These are phyloP conservation scores for Backusella tarrabulga DNA, from an alignment of 192 early-diverging fungal genomes.

Conservation along the genomic window DNA sequence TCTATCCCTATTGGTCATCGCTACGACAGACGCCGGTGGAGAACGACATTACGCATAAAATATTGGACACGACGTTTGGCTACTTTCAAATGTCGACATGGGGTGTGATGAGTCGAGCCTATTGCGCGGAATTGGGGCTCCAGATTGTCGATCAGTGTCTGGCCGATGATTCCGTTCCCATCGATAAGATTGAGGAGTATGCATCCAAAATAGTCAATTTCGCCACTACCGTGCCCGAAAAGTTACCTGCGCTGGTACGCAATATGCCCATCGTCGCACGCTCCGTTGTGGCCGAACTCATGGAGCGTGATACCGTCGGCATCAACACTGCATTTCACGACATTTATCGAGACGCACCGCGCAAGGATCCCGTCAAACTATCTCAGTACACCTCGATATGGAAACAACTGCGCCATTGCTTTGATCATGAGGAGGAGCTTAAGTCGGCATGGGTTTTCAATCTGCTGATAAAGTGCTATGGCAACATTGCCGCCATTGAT, in stretches of 20 bases:
- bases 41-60: slow-evolving; percentile 14
- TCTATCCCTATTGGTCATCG: slow-evolving; percentile 18
- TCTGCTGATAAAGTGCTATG: slow-evolving; percentile 13
- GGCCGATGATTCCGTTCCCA: neutral
- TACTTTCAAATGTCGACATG: slow-evolving; percentile 27
- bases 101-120: slow-evolving; percentile 13
- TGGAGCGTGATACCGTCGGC: neutral
- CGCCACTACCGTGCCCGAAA: neutral
- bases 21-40: slow-evolving; percentile 7
- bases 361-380: neutral
- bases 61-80: slow-evolving; percentile 25
- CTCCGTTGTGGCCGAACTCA: neutral
- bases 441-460: neutral
- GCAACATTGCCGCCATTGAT: slow-evolving; percentile 14
- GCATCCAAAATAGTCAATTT: slow-evolving; percentile 7
- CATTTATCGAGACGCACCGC: neutral
- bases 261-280: neutral
- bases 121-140: slow-evolving; percentile 18
- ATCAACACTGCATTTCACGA: neutral
- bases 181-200: slow-evolving; percentile 25
- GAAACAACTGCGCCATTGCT: neutral
- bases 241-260: neutral
- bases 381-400: neutral
- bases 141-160: slow-evolving; percentile 21
- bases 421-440: neutral